A percentile compares a stretch with the other conserved stretches of the same genome.
Conservation (phyloP, 495 filamentous ascomycete species). For the Neurospora sp. region DNA sequence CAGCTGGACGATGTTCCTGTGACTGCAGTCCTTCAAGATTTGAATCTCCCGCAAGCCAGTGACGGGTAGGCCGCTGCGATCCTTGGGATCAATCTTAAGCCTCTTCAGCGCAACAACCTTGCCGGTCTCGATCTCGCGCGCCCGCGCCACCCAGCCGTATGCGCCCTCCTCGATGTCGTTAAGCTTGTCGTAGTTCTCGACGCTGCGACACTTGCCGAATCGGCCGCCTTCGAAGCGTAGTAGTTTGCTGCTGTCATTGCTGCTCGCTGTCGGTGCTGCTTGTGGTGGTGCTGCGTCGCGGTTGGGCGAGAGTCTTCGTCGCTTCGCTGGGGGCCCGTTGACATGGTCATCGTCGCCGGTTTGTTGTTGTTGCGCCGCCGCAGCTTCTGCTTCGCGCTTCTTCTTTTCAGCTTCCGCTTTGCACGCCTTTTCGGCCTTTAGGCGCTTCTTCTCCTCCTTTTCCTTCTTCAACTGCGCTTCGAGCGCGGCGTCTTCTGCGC, state of each 20-base stretch:
- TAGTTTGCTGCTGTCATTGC: slow-evolving; percentile 32
- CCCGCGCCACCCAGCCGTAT: slow-evolving; percentile 89
- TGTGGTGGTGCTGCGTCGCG: slow-evolving; percentile 16
- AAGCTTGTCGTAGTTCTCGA: slow-evolving; percentile 81
- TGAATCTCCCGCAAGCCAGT: slow-evolving; percentile 85
- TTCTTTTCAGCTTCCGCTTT: slow-evolving; percentile 51
- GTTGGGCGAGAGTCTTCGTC: slow-evolving; percentile 39
- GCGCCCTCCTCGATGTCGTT: slow-evolving; percentile 97
- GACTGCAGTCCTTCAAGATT: slow-evolving; percentile 42
- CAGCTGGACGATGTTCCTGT: slow-evolving; percentile 69
- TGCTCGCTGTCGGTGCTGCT: slow-evolving; percentile 6
- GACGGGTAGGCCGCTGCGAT: slow-evolving; percentile 76
- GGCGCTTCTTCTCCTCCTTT: slow-evolving; percentile 80
- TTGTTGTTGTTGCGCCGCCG: slow-evolving; percentile 8
- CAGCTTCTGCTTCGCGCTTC: slow-evolving; percentile 22
- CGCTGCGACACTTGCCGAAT: slow-evolving; percentile 68
- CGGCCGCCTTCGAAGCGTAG: slow-evolving; percentile 56
- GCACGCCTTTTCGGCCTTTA: slow-evolving; percentile 77
- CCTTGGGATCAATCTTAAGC: slow-evolving; percentile 78
- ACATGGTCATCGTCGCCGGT: slow-evolving; percentile 20
- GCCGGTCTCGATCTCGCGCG: slow-evolving; percentile 67
- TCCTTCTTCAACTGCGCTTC: slow-evolving; percentile 68
- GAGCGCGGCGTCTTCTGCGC: slow-evolving; percentile 62
- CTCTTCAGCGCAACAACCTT: slow-evolving; percentile 89
- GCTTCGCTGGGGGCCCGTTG: slow-evolving; percentile 42